A percentile compares a stretch with the other conserved stretches of the same genome.
Evolutionary conservation across 371 early-diverging fungal genomes (phyloP).

Genomic region (Mucor plumbeus): DNA sequence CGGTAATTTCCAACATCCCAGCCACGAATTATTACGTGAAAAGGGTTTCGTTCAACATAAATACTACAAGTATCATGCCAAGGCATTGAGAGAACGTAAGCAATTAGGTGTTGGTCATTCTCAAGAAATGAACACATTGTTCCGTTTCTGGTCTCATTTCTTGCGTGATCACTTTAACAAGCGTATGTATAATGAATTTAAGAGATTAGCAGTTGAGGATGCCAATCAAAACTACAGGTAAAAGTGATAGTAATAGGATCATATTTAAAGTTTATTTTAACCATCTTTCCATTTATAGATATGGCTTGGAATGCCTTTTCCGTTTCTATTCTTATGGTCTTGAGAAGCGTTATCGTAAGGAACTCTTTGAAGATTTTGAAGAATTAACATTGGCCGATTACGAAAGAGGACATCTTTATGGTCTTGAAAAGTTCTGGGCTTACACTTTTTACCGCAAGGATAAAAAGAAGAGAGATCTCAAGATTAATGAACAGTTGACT

Average conservation of each 20-base stretch:
- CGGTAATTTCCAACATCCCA: slow-evolving; percentile 90
- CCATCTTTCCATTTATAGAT: slow-evolving; percentile 39
- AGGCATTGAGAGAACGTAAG: slow-evolving; percentile 94
- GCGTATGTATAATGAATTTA: slow-evolving; percentile 94
- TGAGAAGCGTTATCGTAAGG: slow-evolving; percentile 87
- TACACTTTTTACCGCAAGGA: slow-evolving; percentile 91
- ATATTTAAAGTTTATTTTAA: neutral
- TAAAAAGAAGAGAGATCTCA: slow-evolving; percentile 73
- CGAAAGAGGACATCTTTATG: slow-evolving; percentile 82
- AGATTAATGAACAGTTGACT: slow-evolving; percentile 68
- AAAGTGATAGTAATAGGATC: neutral
- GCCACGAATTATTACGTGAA: slow-evolving; percentile 91
- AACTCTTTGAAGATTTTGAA: slow-evolving; percentile 91
- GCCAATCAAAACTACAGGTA: slow-evolving; percentile 84
- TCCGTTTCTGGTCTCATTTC: slow-evolving; percentile 98
- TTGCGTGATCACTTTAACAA: slow-evolving; percentile 94
- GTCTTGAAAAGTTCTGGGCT: slow-evolving; percentile 98
- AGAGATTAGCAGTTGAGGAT: slow-evolving; percentile 91
- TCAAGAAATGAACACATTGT: slow-evolving; percentile 98
- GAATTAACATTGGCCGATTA: slow-evolving; percentile 81
- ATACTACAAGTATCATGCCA: slow-evolving; percentile 92
- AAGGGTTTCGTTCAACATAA: slow-evolving; percentile 96
- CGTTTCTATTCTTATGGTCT: slow-evolving; percentile 96
- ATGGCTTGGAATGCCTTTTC: slow-evolving; percentile 96
- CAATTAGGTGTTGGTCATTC: slow-evolving; percentile 89